phyloP scores from a whole-genome alignment of 2,329 filamentous ascomycete species.

The Albophoma yamanashiensis region DNA sequence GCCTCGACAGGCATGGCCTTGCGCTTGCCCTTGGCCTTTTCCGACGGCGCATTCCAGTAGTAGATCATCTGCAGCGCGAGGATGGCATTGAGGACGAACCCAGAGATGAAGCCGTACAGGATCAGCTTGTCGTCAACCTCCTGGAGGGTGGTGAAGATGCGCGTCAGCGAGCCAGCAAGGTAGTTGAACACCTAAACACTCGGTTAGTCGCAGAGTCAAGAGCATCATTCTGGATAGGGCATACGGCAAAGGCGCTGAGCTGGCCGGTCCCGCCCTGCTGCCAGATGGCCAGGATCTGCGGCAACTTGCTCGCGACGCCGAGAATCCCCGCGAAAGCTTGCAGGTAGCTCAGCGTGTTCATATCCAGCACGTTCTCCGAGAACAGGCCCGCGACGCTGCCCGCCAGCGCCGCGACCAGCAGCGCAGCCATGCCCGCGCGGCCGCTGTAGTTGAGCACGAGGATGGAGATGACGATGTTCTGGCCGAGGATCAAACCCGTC shows the following conservation, averaged over 20 bases:
- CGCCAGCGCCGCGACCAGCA: constrained; percentile 69
- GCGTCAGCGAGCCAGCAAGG: constrained; percentile 79
- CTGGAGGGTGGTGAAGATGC: constrained; percentile 95
- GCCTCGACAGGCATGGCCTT: constrained; percentile 19
- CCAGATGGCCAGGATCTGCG: constrained; percentile 84
- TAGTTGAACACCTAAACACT: constrained; percentile 84
- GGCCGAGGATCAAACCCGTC: constrained; percentile 80
- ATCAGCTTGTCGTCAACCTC: constrained; percentile 97
- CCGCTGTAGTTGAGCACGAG: constrained; percentile 79
- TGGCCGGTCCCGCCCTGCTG: constrained; percentile 83
- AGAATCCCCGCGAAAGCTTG: constrained; percentile 78
- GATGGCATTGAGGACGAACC: constrained; percentile 80
- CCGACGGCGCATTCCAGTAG: constrained; percentile 74
- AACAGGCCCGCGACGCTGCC: constrained; percentile 62
- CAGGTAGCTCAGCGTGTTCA: constrained; percentile 58
- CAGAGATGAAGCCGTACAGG: constrained; percentile 86
- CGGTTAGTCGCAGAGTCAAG: too few relatives aligned
- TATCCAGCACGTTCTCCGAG: constrained; percentile 50
- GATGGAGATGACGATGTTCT: constrained; percentile 84
- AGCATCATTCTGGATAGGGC: constrained; percentile 20
- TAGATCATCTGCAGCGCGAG: constrained; percentile 86
- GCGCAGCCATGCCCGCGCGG: constrained; percentile 54
- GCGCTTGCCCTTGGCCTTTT: constrained; percentile 32
- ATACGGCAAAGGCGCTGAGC: constrained; percentile 89
- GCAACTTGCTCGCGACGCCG: constrained; percentile 82